Conservation (phyloP, 495 filamentous ascomycete genomes). For the Massariosphaeria phaeospora region DNA sequence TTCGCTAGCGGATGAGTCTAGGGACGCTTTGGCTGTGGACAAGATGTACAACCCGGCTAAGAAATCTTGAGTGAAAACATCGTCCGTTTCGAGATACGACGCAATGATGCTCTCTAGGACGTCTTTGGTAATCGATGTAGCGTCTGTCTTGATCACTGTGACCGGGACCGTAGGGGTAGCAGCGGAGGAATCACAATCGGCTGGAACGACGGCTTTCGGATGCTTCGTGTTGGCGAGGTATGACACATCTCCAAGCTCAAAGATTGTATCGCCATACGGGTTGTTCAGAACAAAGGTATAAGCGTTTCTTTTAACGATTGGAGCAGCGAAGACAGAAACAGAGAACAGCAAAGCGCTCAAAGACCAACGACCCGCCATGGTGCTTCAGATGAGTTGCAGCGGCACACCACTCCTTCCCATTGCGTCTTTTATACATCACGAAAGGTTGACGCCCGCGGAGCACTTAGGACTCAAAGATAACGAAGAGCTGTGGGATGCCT, state of each 20-base stretch:
- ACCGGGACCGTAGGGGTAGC: constrained; percentile 10
- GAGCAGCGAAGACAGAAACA: constrained; percentile 4
- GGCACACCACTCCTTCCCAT: not conserved
- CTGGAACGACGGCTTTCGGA: constrained; percentile 23
- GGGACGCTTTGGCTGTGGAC: constrained; percentile 15
- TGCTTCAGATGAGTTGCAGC: not conserved
- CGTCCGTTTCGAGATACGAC: constrained; percentile 15
- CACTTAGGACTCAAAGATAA: not conserved
- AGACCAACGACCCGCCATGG: constrained; percentile 3
- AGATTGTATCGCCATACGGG: constrained; percentile 23
- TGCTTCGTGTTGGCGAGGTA: constrained; percentile 33
- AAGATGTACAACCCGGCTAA: constrained; percentile 37
- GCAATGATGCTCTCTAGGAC: constrained; percentile 10
- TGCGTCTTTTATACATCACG: not conserved
- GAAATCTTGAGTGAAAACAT: constrained; percentile 36
- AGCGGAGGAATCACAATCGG: not conserved
- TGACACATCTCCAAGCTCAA: constrained; percentile 29
- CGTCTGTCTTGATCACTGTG: constrained; percentile 31
- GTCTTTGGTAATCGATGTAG: constrained; percentile 3
- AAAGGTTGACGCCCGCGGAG: not conserved
- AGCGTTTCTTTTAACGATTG: constrained; percentile 17
- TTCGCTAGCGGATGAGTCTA: constrained; percentile 25
- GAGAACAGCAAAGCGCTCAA: not conserved
- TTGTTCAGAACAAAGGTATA: constrained; percentile 24
- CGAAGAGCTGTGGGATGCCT: not conserved